phyloP scores from a whole-genome alignment of 2,329 filamentous ascomycete species.

The Sarocladium brachiariae region DNA sequence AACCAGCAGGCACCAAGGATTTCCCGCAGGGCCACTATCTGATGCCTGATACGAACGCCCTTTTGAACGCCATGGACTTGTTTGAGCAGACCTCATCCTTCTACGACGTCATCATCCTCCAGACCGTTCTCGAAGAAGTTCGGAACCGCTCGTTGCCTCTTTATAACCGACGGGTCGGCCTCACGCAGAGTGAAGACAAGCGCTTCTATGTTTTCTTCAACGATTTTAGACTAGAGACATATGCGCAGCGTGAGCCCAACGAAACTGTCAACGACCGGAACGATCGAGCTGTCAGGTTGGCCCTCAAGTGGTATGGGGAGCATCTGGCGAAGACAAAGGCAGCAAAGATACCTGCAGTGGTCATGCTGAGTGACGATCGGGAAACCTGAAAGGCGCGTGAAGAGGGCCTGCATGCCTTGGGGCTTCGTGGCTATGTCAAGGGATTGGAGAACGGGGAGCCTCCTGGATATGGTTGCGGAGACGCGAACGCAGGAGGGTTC shows the following conservation, averaged over 20 bases:
- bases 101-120: conserved; percentile 92
- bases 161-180: conserved; percentile 83
- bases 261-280: conserved; percentile 97
- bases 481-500: conserved; percentile 60
- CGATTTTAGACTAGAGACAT: conserved; percentile 90
- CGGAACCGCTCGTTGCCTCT: conserved; percentile 89
- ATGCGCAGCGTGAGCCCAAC: conserved; percentile 64
- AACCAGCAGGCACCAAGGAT: conserved; percentile 72
- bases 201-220: conserved; percentile 99
- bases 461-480: conserved; percentile 91
- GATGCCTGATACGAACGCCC: conserved; percentile 90
- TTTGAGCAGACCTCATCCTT: conserved; percentile 91
- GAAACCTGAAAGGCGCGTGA: conserved; percentile 76
- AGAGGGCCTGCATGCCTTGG: conserved; percentile 64
- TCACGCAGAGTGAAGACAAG: conserved; percentile 95
- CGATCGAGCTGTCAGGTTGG: conserved; percentile 79
- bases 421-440: conserved; percentile 70
- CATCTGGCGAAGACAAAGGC: conserved; percentile 64
- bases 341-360: conserved; percentile 62
- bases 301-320: conserved; percentile 83
- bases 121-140: conserved; percentile 93
- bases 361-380: conserved; percentile 91
- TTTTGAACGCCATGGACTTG: conserved; percentile 92
- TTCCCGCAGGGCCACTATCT: conserved; percentile 90
- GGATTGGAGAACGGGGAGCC: conserved; percentile 73